Evolutionary conservation across 208 protist genomes (phyloP), one percentile per base, ranked within the genome.

Genomic region (Acanthamoeba culbertsoni): DNA sequence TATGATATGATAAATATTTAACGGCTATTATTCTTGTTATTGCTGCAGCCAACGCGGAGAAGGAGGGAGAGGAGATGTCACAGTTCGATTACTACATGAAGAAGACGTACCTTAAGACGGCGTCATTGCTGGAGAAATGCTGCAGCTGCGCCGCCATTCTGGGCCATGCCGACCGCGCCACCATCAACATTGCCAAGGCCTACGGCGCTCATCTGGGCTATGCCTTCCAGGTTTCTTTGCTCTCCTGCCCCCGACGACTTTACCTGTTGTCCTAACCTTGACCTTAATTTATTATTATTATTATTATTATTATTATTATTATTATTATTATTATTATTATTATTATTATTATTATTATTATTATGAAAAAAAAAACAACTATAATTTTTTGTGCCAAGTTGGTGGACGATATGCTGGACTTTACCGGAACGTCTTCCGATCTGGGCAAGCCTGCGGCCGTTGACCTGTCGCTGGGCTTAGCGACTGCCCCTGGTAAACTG

Each of bases 341-440:
- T 12, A n/a, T 3, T 10, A 84, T 55, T 2, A 43, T 43, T 91
- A 35, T 57, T 75, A 35, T 55, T 63, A 57, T 16, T 86, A 35
- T 2, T 12, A 0, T 0, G 0, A 4, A n/a, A n/a, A n/a, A n/a
- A n/a, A n/a, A n/a, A 88, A 31, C n/a, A 55, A 12, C 42, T 26
- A 55, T 35, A 23, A 63, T 88, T 16, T 35, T 62, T 63, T 18
- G 31, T 55, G 16, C 77, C n/a, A n/a, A 95, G 94, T 98, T 99
- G 68, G 96, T 99, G 2, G 98, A 99, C 91, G 98, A 99, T 95
- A 97, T 98, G 93, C 97, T 99, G 18, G 98, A 99, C 95, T 98
- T 98, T 45, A 96, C 93, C 40, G 31, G 90, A 14, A 92, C 79
- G 51, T 59, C 77, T 28, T 43, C 95, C n/a, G 51, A 51, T 40